phyloP scores from a whole-genome alignment of 441 rosid genomes.

The Jatropha multifida region DNA sequence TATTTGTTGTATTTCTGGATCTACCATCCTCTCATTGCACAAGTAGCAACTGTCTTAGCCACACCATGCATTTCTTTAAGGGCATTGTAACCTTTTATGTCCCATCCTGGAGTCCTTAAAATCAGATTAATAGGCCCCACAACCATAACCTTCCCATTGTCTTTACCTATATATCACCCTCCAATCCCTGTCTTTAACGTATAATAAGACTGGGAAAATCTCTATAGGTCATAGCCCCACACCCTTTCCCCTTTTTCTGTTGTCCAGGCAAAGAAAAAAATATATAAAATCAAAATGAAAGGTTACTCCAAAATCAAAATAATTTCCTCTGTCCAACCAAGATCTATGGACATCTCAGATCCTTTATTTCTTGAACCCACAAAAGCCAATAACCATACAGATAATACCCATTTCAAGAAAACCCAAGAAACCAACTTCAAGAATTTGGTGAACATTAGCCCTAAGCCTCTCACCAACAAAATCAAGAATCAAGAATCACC shows the following conservation, averaged over 20 bases:
- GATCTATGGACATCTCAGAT: constrained; percentile 44
- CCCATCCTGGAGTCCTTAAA: background rate
- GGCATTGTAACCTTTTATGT: constrained; percentile 7
- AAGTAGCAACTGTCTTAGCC: background rate
- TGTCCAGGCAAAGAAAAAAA: background rate
- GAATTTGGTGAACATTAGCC: background rate
- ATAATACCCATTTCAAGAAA: background rate
- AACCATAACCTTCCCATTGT: background rate
- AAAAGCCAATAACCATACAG: constrained; percentile 7
- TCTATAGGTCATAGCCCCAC: background rate
- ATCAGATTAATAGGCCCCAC: constrained; percentile 8
- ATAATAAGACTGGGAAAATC: background rate
- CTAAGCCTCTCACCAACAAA: background rate
- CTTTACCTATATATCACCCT: background rate
- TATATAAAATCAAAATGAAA: constrained; percentile 35
- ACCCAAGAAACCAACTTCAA: background rate
- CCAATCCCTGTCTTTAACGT: background rate
- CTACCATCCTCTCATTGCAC: background rate
- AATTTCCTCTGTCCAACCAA: constrained; percentile 29
- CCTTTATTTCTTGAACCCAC: constrained; percentile 24
- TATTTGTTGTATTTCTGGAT: background rate
- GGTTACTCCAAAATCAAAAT: constrained; percentile 61
- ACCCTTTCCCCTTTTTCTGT: background rate
- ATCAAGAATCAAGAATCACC: constrained; percentile 19
- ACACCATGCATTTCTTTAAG: background rate